Conservation (phyloP, 768 basidiomycete genomes). For the Suillus ampliporus region DNA sequence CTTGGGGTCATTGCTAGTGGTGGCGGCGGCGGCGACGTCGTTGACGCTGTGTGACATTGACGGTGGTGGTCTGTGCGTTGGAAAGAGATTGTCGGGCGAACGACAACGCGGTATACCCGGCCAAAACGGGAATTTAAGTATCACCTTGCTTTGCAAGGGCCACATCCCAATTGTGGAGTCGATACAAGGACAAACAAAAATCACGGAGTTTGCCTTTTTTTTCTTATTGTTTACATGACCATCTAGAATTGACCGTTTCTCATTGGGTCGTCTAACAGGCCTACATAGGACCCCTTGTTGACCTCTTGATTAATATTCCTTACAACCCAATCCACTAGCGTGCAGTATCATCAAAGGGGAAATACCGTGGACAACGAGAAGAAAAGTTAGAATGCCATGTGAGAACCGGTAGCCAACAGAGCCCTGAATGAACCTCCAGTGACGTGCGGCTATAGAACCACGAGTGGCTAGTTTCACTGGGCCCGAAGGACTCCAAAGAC, state of each 20-base stretch:
- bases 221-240: not conserved
- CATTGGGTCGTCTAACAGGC: not conserved
- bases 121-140: slow-evolving; percentile 7
- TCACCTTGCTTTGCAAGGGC: not conserved
- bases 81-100: slow-evolving; percentile 30
- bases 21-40: slow-evolving; percentile 17
- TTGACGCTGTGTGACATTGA: slow-evolving; percentile 33
- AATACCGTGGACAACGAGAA: not conserved
- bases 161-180: not conserved
- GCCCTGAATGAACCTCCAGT: not conserved
- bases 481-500: not conserved
- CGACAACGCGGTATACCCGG: slow-evolving; percentile 34
- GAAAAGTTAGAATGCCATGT: not conserved
- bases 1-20: slow-evolving; percentile 25
- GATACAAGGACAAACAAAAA: too few relatives aligned
- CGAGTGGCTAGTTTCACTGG: not conserved
- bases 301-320: too few relatives aligned
- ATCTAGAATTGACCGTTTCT: not conserved
- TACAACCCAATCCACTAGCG: not conserved
- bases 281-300: too few relatives aligned
- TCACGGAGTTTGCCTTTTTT: not conserved
- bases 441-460: not conserved
- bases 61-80: slow-evolving; percentile 38
- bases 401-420: not conserved
- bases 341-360: not conserved